phyloP scores from a whole-genome alignment of 1,284 basidiomycete genomes.

The Agroathelia rolfsii region DNA sequence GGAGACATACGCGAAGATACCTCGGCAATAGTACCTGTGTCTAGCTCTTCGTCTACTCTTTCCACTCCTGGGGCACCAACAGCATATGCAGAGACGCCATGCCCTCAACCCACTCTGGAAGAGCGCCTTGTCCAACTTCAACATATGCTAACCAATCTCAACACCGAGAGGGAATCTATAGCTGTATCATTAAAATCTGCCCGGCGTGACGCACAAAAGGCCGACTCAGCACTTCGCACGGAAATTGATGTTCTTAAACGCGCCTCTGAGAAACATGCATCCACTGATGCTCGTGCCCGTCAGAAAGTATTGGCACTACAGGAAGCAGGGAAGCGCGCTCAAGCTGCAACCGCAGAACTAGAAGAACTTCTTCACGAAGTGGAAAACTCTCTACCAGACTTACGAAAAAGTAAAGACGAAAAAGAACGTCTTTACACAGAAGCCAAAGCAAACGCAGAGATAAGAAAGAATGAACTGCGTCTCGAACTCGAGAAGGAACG shows the following conservation, averaged over 20 bases:
- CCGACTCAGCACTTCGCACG: conserved; percentile 57
- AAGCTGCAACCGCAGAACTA: conserved; percentile 45
- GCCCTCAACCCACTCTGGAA: conserved; percentile 34
- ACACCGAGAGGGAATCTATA: conserved; percentile 50
- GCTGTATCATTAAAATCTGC: conserved; percentile 54
- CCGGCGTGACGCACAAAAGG: conserved; percentile 65
- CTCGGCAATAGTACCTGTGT: too few species aligned
- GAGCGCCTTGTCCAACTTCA: conserved; percentile 54
- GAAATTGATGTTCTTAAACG: conserved; percentile 70
- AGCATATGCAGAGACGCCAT: conserved; percentile 20
- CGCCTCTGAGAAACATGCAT: conserved; percentile 57
- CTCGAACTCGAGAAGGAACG: conserved; percentile 40
- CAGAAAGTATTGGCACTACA: conserved; percentile 72
- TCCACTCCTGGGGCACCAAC: conserved; percentile 12
- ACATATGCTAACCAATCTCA: conserved; percentile 43
- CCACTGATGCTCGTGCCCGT: conserved; percentile 53
- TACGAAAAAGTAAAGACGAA: conserved; percentile 30
- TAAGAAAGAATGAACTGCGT: conserved; percentile 30
- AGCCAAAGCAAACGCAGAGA: conserved; percentile 27
- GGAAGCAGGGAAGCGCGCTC: conserved; percentile 63
- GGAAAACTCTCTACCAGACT: conserved; percentile 39
- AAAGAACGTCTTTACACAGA: conserved; percentile 38
- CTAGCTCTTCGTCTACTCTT: conserved; percentile 12
- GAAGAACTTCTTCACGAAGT: conserved; percentile 40
- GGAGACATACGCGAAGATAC: conserved; percentile 1